phyloP scores from a whole-genome alignment of 2,329 filamentous ascomycete species.

The Curvularia lunata region DNA sequence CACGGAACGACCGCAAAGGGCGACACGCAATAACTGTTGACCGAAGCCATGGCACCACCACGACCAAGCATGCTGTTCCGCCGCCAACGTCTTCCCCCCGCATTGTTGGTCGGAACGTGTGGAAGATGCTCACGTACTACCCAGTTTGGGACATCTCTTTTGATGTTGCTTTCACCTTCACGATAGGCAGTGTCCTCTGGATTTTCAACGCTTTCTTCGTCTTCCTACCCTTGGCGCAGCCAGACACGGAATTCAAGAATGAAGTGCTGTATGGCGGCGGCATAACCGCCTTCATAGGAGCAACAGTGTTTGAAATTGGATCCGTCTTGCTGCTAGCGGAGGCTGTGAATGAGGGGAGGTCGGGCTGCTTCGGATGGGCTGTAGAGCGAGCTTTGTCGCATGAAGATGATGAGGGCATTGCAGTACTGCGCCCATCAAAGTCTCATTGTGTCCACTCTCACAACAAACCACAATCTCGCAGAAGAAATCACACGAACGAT shows the following conservation, averaged over 20 bases:
- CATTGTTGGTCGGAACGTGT: constrained; percentile 48
- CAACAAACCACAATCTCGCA: constrained; percentile 44
- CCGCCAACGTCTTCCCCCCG: constrained; percentile 41
- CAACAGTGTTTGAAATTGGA: constrained; percentile 70
- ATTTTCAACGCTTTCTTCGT: constrained; percentile 67
- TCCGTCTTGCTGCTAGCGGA: constrained; percentile 69
- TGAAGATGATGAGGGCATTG: constrained; percentile 20
- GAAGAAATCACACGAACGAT: constrained; percentile 12
- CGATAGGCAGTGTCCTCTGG: constrained; percentile 56
- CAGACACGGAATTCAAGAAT: constrained; percentile 60
- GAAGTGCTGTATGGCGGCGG: constrained; percentile 64
- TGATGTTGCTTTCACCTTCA: constrained; percentile 62
- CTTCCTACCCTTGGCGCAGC: constrained; percentile 64
- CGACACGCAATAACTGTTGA: constrained; percentile 49
- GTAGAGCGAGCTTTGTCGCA: constrained; percentile 59
- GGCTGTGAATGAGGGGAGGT: constrained; percentile 70
- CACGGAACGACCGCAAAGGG: constrained; percentile 54
- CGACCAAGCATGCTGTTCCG: constrained; percentile 39
- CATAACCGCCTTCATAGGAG: constrained; percentile 69
- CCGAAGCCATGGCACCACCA: constrained; percentile 5
- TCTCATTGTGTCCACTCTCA: constrained; percentile 48
- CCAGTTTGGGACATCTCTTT: constrained; percentile 66
- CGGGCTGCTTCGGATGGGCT: constrained; percentile 73
- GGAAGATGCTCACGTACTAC: constrained; percentile 58
- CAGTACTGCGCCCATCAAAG: constrained; percentile 21